Conservation (phyloP, 2,329 filamentous ascomycete genomes). For the Calonectria crousiana region DNA sequence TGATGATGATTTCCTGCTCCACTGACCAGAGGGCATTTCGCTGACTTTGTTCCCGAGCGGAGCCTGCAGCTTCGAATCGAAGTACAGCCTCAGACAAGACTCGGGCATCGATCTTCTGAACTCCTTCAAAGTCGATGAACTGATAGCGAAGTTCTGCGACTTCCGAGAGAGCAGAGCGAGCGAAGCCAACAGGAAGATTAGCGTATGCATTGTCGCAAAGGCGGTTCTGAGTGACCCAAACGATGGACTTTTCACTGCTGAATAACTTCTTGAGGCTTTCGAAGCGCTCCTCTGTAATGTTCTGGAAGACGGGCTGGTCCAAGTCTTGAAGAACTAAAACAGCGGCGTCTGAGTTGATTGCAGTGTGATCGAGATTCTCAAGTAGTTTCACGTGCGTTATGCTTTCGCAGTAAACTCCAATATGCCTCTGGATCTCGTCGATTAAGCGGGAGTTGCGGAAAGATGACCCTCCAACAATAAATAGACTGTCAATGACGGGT, state of each 20-base stretch:
- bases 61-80: not conserved
- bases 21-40: constrained; percentile 9
- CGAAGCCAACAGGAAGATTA: not conserved
- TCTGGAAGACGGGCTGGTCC: not conserved
- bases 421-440: not conserved
- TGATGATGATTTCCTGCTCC: constrained; percentile 5
- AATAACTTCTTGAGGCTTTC: constrained; percentile 3
- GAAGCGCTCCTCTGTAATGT: not conserved
- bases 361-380: not conserved
- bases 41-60: not conserved
- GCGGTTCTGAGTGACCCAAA: constrained; percentile 6
- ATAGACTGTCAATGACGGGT: not conserved
- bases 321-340: constrained; percentile 6
- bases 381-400: not conserved
- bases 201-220: not conserved
- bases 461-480: not conserved
- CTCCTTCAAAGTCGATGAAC: not conserved
- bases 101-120: not conserved
- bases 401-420: not conserved
- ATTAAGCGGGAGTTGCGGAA: not conserved
- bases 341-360: not conserved
- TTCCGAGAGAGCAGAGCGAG: not conserved
- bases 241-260: not conserved
- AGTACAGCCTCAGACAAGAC: not conserved
- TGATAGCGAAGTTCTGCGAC: not conserved